Conservation (phyloP, 2,329 filamentous ascomycete species). For the Penicillium hordei region DNA sequence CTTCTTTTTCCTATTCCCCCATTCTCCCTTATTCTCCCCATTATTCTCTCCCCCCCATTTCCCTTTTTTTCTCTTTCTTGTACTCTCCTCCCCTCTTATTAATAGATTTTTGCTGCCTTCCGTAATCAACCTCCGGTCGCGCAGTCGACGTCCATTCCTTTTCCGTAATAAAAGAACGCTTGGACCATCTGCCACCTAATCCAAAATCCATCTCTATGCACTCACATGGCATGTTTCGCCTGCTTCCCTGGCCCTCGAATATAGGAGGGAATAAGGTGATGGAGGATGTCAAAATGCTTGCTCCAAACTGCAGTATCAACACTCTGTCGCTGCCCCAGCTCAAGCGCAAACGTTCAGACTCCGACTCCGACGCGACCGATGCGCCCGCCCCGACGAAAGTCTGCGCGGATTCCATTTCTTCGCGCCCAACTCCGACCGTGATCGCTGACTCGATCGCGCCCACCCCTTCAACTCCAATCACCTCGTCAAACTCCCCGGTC, state of each 20-base stretch:
- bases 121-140: slow-evolving; percentile 22
- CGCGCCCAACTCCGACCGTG: slow-evolving; percentile 11
- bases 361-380: slow-evolving; percentile 48
- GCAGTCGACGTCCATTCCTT: slow-evolving; percentile 29
- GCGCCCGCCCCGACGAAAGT: slow-evolving; percentile 33
- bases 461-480: slow-evolving; percentile 4
- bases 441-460: slow-evolving; percentile 3
- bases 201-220: slow-evolving; percentile 16
- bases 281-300: slow-evolving; percentile 47
- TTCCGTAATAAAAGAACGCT: slow-evolving; percentile 13
- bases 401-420: slow-evolving; percentile 29
- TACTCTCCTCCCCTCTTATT: slow-evolving; percentile 13
- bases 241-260: slow-evolving; percentile 48
- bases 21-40: slow-evolving; percentile 12
- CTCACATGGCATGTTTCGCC: slow-evolving; percentile 52
- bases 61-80: slow-evolving; percentile 9
- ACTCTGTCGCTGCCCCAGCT: slow-evolving; percentile 45
- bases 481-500: slow-evolving; percentile 15
- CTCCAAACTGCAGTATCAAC: slow-evolving; percentile 36
- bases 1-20: slow-evolving; percentile 7
- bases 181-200: slow-evolving; percentile 19
- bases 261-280: slow-evolving; percentile 49
- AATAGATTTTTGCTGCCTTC: slow-evolving; percentile 13
- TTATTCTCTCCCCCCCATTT: slow-evolving; percentile 1
- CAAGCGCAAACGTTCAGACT: slow-evolving; percentile 60